Evolutionary conservation across 768 basidiomycete genomes (phyloP).

Genomic region (Tylopilus plumbeoviolaceoides): DNA sequence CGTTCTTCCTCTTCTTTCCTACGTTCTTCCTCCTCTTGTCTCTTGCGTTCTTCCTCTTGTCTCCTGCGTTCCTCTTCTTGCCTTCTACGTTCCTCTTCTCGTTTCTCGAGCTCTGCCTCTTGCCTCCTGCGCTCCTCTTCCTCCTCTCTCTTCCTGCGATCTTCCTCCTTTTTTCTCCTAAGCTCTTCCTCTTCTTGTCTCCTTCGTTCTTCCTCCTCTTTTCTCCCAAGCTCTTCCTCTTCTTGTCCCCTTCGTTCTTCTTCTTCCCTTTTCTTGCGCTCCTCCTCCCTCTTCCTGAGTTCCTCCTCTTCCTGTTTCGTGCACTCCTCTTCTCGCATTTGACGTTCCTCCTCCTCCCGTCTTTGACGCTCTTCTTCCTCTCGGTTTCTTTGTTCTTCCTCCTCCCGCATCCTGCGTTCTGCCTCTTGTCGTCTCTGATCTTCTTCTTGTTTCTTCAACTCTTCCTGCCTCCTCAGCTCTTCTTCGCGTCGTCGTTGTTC

Average conservation of each 20-base stretch:
- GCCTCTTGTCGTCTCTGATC: not conserved
- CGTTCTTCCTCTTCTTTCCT: slow-evolving; percentile 13
- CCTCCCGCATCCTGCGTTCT: not conserved
- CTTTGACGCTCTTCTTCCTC: not conserved
- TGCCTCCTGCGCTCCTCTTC: slow-evolving; percentile 9
- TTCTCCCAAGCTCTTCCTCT: not conserved
- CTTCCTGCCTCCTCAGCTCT: slow-evolving; percentile 1
- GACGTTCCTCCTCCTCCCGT: not conserved
- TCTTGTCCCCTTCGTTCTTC: too few species aligned
- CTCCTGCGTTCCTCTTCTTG: slow-evolving; percentile 1
- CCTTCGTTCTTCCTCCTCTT: not conserved
- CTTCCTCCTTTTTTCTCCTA: slow-evolving; percentile 32
- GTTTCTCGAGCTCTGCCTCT: slow-evolving; percentile 28
- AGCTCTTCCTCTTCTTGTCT: not conserved
- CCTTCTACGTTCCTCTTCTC: slow-evolving; percentile 24
- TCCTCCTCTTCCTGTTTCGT: slow-evolving; percentile 34
- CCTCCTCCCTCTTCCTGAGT: slow-evolving; percentile 40
- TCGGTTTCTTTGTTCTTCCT: not conserved
- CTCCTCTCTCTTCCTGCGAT: slow-evolving; percentile 34
- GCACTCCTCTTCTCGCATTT: not conserved
- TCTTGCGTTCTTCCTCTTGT: slow-evolving; percentile 13
- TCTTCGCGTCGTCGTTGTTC: slow-evolving; percentile 1
- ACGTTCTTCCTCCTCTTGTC: slow-evolving; percentile 27
- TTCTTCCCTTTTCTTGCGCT: slow-evolving; percentile 9
- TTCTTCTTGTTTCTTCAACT: not conserved